Evolutionary conservation across 805 yeast genomes (phyloP).

Genomic region (Lipomyces anomalus): DNA sequence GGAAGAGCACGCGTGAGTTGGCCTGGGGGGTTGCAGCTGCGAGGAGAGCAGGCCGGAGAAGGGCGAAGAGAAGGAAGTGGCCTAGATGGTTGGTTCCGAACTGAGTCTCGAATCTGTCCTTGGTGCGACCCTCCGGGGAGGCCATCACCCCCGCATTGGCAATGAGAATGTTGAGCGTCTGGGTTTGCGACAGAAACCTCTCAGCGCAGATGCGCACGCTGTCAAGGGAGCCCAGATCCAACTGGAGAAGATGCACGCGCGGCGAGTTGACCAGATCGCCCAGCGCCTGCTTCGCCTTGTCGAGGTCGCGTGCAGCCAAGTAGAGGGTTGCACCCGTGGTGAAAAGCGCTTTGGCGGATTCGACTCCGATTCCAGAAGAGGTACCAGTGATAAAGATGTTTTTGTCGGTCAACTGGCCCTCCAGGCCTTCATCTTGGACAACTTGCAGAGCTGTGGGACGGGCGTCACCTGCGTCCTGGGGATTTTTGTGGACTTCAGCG

Average conservation of each 20-base stretch:
- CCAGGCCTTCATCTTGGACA: no score
- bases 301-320: constrained; percentile 4
- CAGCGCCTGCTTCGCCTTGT: neutral
- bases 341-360: no score
- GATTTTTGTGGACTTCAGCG: no score
- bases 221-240: constrained; percentile 15
- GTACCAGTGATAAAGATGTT: no score
- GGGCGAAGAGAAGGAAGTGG: constrained; percentile 61
- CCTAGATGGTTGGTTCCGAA: constrained; percentile 71
- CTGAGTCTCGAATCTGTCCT: constrained; percentile 70
- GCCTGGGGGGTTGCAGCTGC: constrained; percentile 1
- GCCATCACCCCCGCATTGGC: constrained; percentile 80
- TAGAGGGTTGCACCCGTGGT: no score
- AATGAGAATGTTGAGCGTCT: constrained; percentile 51
- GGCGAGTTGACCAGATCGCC: neutral
- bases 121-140: constrained; percentile 58
- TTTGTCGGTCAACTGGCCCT: no score
- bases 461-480: no score
- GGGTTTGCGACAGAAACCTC: constrained; percentile 4
- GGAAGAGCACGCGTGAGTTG: no score
- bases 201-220: constrained; percentile 13
- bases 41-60: constrained; percentile 3
- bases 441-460: no score
- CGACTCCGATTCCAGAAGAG: no score
- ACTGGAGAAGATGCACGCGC: neutral